These are phyloP conservation scores for Linnemannia hyalina DNA, from an alignment of 192 early-diverging fungal genomes.

Conservation along the genomic window DNA sequence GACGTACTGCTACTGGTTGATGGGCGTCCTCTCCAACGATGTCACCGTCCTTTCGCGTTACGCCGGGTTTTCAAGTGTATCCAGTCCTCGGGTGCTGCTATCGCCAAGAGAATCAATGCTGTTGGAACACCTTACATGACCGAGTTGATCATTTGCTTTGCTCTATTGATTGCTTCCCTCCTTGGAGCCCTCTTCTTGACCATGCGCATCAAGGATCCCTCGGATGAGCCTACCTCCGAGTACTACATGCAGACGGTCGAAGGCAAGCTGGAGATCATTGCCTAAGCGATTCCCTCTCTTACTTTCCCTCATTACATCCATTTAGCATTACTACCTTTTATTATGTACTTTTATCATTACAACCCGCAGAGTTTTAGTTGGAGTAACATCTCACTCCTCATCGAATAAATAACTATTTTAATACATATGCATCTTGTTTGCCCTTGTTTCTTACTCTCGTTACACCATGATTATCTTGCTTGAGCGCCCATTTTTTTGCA, in stretches of 20 bases:
- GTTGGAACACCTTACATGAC: slow-evolving; percentile 18
- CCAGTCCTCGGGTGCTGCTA: slow-evolving; percentile 79
- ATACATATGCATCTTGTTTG: not conserved
- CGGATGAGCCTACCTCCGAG: not conserved
- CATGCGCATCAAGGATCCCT: slow-evolving; percentile 44
- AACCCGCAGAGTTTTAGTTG: not conserved
- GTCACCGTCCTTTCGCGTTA: slow-evolving; percentile 75
- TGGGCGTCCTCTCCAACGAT: slow-evolving; percentile 87
- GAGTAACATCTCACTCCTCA: not conserved
- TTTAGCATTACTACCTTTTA: not conserved
- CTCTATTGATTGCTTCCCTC: slow-evolving; percentile 31
- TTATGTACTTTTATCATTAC: not conserved
- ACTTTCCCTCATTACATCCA: not conserved
- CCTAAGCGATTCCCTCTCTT: not conserved
- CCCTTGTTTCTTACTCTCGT: not conserved
- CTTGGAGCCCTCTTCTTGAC: slow-evolving; percentile 39
- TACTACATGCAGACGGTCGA: slow-evolving; percentile 1
- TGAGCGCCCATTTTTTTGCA: too few relatives aligned
- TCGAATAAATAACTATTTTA: not conserved
- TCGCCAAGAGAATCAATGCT: slow-evolving; percentile 77
- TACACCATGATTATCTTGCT: too few relatives aligned
- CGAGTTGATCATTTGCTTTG: slow-evolving; percentile 54
- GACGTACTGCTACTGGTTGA: slow-evolving; percentile 79
- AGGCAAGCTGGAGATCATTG: slow-evolving; percentile 5
- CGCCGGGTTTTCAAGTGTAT: slow-evolving; percentile 90